Percentiles rank a stretch among this genome's conserved stretches.
These are phyloP conservation scores for Umbelopsis sp. DNA, from an alignment of 192 early-diverging fungal species.

Conservation along the genomic window DNA sequence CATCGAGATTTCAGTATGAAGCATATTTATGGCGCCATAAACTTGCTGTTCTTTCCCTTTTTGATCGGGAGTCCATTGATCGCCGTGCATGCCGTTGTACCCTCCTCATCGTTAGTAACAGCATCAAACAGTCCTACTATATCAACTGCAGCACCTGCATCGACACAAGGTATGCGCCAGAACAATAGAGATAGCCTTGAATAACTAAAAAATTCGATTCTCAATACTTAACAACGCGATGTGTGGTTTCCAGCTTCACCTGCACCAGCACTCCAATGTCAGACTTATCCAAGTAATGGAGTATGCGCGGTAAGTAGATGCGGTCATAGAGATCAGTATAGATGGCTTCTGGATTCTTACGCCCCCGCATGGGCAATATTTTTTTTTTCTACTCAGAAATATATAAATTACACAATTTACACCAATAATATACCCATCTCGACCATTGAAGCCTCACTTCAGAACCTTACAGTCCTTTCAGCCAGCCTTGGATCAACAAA, in stretches of 20 bases:
- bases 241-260: not conserved
- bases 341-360: not conserved
- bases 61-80: not conserved
- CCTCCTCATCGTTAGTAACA: not conserved
- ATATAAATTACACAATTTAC: slow-evolving; percentile 38
- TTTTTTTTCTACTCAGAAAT: slow-evolving; percentile 15
- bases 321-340: not conserved
- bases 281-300: slow-evolving; percentile 14
- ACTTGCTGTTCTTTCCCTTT: not conserved
- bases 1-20: not conserved
- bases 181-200: too few relatives aligned
- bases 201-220: too few relatives aligned
- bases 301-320: slow-evolving; percentile 7
- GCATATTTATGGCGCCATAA: not conserved
- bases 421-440: slow-evolving; percentile 31
- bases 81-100: not conserved
- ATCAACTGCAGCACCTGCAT: not conserved
- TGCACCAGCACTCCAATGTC: not conserved
- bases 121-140: not conserved
- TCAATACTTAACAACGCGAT: too few relatives aligned
- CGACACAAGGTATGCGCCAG: not conserved
- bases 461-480: not conserved
- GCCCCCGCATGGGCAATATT: not conserved
- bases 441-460: slow-evolving; percentile 24
- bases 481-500: slow-evolving; percentile 6